phyloP scores from a whole-genome alignment of 768 basidiomycete species.

The Termitomyces sp. region DNA sequence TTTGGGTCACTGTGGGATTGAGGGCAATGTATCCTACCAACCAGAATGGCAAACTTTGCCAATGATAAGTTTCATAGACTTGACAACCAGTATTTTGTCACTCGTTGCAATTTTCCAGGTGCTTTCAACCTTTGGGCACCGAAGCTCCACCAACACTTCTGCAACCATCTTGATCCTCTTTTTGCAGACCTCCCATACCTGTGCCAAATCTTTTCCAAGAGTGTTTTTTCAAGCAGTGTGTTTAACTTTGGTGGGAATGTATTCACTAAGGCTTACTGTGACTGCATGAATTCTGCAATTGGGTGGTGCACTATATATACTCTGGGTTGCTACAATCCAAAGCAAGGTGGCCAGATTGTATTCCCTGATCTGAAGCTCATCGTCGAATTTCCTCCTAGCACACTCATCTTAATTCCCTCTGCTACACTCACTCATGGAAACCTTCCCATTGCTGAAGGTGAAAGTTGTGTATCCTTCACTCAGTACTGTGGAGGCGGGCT shows the following conservation, averaged over 20 bases:
- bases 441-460: conserved; percentile 17
- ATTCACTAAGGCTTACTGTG: no score
- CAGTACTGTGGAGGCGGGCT: conserved; percentile 25
- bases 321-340: conserved; percentile 26
- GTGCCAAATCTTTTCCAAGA: not conserved
- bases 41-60: conserved; percentile 2
- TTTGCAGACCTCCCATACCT: not conserved
- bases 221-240: conserved; percentile 7
- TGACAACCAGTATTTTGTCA: not conserved
- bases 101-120: not conserved
- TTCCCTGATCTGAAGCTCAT: conserved; percentile 24
- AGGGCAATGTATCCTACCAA: not conserved
- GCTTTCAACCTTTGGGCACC: conserved; percentile 2
- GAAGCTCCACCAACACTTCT: not conserved
- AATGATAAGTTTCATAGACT: not conserved
- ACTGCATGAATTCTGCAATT: conserved; percentile 28
- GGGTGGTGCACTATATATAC: conserved; percentile 33
- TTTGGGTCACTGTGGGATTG: conserved; percentile 2
- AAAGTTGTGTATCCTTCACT: conserved; percentile 24
- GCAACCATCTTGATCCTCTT: not conserved
- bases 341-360: conserved; percentile 15
- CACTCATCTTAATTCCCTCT: conserved; percentile 32
- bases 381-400: conserved; percentile 10
- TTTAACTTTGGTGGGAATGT: no score
- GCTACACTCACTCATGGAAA: conserved; percentile 27